Evolutionary conservation across 192 early-diverging fungal genomes (phyloP).

Genomic region (Coemansia sp.): DNA sequence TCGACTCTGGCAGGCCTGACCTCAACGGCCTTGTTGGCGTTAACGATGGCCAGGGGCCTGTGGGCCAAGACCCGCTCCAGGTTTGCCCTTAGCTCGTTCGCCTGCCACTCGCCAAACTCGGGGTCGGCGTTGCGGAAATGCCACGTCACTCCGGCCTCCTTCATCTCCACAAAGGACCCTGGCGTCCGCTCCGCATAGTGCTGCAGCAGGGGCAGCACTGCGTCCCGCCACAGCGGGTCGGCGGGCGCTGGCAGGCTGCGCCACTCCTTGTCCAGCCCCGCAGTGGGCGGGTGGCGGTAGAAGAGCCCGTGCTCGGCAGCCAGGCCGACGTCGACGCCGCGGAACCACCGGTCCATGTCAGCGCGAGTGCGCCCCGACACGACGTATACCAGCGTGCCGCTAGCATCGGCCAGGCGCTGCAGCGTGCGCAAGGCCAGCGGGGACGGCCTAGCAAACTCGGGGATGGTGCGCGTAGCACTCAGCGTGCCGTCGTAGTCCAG

Average conservation of each 20-base stretch:
- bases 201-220: conserved; percentile 92
- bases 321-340: conserved; percentile 82
- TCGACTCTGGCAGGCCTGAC: conserved; percentile 90
- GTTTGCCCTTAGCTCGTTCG: conserved; percentile 96
- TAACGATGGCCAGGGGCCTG: conserved; percentile 90
- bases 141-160: conserved; percentile 99
- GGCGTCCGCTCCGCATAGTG: conserved; percentile 98
- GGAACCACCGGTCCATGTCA: conserved; percentile 93
- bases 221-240: conserved; percentile 89
- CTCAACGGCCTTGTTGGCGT: conserved; percentile 97
- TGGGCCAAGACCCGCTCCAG: conserved; percentile 93
- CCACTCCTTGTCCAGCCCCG: conserved; percentile 62
- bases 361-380: conserved; percentile 88
- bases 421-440: conserved; percentile 70
- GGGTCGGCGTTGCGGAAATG: conserved; percentile 95
- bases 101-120: conserved; percentile 97
- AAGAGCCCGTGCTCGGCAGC: conserved; percentile 99
- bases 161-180: conserved; percentile 97
- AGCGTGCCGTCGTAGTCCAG: conserved; percentile 99
- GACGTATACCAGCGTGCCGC: conserved; percentile 93
- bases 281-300: conserved; percentile 83
- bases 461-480: conserved; percentile 78
- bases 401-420: conserved; percentile 67
- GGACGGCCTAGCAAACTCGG: conserved; percentile 93
- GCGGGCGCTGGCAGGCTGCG: conserved; percentile 76